Evolutionary conservation across 192 early-diverging fungal species (phyloP).

Genomic region (Coemansia sp.): DNA sequence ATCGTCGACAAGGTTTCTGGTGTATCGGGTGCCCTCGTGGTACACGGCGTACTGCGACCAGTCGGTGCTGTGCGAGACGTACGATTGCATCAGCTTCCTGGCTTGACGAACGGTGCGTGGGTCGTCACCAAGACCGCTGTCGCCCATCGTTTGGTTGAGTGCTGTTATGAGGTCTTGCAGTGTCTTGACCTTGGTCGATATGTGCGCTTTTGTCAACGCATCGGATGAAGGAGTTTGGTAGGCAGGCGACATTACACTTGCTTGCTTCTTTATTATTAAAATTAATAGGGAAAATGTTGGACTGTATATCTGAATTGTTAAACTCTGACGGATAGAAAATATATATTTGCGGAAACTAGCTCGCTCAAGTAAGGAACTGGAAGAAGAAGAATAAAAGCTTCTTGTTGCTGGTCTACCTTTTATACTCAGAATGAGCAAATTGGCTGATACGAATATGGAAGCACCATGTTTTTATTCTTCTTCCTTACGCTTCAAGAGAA

Average conservation of each 20-base stretch:
- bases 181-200: conserved; percentile 13
- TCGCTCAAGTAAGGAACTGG: neutral
- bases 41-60: conserved; percentile 78
- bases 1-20: conserved; percentile 85
- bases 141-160: conserved; percentile 43
- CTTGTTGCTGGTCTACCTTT: neutral
- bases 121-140: conserved; percentile 38
- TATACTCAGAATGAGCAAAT: neutral
- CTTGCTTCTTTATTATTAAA: neutral
- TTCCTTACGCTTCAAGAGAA: neutral
- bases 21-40: conserved; percentile 74
- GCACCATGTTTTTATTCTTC: neutral
- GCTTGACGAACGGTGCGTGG: conserved; percentile 29
- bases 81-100: conserved; percentile 65
- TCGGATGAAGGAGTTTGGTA: conserved; percentile 4
- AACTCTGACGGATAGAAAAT: too few species aligned
- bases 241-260: neutral
- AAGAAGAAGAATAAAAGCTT: neutral
- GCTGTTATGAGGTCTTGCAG: conserved; percentile 43
- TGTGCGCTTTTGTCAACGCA: neutral
- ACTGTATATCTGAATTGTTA: too few species aligned
- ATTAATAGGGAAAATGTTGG: neutral
- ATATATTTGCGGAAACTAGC: too few species aligned
- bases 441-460: neutral
- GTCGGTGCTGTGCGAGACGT: conserved; percentile 68